phyloP scores from a whole-genome alignment of 257 asterid species.

The Vinca minor region DNA sequence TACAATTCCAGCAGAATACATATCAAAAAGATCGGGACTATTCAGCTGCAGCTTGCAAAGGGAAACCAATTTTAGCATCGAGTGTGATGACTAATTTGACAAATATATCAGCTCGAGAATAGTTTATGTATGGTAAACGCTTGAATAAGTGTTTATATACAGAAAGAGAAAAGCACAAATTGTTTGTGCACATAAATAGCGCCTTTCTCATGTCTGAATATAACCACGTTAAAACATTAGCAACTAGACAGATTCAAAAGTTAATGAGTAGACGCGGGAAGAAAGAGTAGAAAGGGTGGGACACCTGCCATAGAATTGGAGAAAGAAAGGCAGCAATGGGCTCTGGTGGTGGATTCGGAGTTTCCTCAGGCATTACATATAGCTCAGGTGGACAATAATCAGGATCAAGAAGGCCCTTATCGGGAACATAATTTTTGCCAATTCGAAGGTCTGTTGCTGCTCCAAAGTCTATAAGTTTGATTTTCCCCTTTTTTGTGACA shows the following conservation, averaged over 20 bases:
- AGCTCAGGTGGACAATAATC: constrained; percentile 96
- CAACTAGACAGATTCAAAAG: not conserved
- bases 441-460: constrained; percentile 97
- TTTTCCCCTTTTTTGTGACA: constrained; percentile 77
- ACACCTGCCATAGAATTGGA: constrained; percentile 88
- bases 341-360: constrained; percentile 95
- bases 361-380: constrained; percentile 95
- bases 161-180: too few species aligned
- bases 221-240: not conserved
- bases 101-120: too few species aligned
- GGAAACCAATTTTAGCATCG: not conserved
- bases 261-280: not conserved
- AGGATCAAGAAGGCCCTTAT: constrained; percentile 80
- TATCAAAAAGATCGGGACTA: constrained; percentile 89
- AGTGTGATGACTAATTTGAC: too few species aligned
- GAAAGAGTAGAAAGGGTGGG: constrained; percentile 1
- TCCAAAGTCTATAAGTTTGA: constrained; percentile 91
- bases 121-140: too few species aligned
- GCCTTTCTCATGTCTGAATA: too few species aligned
- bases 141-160: too few species aligned
- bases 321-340: constrained; percentile 90
- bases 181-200: too few species aligned
- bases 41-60: constrained; percentile 53
- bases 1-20: constrained; percentile 91
- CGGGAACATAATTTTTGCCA: constrained; percentile 81